Evolutionary conservation across 495 filamentous ascomycete species (phyloP).

Genomic region (Penicillium cataractarum): DNA sequence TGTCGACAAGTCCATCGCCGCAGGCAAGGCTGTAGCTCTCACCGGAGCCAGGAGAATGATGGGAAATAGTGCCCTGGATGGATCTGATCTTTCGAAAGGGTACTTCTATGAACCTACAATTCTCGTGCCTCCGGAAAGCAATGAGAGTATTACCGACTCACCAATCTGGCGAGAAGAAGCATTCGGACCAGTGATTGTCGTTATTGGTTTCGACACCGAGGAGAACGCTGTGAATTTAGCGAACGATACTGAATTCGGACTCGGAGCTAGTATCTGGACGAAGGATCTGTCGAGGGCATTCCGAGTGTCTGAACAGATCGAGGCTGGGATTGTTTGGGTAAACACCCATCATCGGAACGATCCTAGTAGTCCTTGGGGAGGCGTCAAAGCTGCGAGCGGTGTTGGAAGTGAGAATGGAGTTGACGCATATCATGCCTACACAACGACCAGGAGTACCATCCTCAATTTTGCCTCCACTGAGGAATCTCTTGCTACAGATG

Average conservation of each 20-base stretch:
- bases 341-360: constrained; percentile 45
- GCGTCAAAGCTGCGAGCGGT: constrained; percentile 25
- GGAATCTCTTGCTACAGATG: constrained; percentile 24
- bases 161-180: constrained; percentile 47
- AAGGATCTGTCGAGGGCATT: constrained; percentile 53
- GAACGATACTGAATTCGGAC: constrained; percentile 47
- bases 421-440: constrained; percentile 32
- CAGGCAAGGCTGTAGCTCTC: constrained; percentile 32
- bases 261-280: constrained; percentile 54
- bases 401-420: constrained; percentile 34
- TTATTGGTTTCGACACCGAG: constrained; percentile 46
- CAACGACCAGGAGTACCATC: constrained; percentile 28
- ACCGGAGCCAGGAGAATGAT: constrained; percentile 39
- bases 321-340: constrained; percentile 57
- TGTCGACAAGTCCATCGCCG: constrained; percentile 34
- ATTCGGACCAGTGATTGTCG: constrained; percentile 52
- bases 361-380: constrained; percentile 34
- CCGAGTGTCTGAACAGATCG: constrained; percentile 51
- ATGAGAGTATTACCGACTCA: constrained; percentile 15
- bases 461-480: constrained; percentile 27
- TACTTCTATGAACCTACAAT: constrained; percentile 64
- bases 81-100: constrained; percentile 41
- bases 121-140: constrained; percentile 29
- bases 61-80: constrained; percentile 28
- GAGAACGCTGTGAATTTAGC: constrained; percentile 43